Conservation (phyloP, 106 monocot species). For the Gastrodia elata region DNA sequence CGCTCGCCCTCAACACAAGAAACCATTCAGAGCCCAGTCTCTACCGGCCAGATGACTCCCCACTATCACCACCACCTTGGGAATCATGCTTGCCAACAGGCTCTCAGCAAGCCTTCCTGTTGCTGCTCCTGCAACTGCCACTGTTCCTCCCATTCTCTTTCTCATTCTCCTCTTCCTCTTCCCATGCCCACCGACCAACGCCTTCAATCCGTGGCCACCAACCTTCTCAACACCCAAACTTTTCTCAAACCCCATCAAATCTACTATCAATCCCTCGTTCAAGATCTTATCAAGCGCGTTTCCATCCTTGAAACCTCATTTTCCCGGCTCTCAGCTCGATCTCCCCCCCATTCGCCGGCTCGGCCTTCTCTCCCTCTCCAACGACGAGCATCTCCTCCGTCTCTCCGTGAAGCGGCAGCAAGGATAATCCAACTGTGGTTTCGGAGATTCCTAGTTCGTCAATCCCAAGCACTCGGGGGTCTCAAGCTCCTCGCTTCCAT, state of each 20-base stretch:
- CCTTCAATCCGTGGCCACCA: constrained; percentile 22
- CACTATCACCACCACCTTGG: constrained; percentile 17
- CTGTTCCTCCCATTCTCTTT: constrained; percentile 3
- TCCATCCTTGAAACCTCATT: constrained; percentile 27
- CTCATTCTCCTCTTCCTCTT: neutral
- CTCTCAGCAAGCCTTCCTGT: constrained; percentile 15
- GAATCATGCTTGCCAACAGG: neutral
- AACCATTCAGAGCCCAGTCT: neutral
- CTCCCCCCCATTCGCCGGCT: constrained; percentile 1
- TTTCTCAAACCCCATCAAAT: constrained; percentile 13
- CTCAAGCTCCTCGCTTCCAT: constrained; percentile 59
- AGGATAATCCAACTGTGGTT: constrained; percentile 61
- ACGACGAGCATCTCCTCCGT: neutral
- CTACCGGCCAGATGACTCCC: constrained; percentile 11
- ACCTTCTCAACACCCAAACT: constrained; percentile 6
- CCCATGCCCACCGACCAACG: constrained; percentile 27
- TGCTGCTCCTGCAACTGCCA: constrained; percentile 11
- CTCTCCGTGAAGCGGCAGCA: constrained; percentile 60
- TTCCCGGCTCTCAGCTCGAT: constrained; percentile 16
- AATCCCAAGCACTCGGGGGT: constrained; percentile 62
- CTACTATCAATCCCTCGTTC: constrained; percentile 16
- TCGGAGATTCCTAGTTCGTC: constrained; percentile 54
- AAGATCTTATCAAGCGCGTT: constrained; percentile 31
- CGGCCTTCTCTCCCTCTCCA: neutral
- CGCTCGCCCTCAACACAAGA: no score